phyloP scores from a whole-genome alignment of 768 basidiomycete genomes.

The Trichaptum fuscoviolaceum region DNA sequence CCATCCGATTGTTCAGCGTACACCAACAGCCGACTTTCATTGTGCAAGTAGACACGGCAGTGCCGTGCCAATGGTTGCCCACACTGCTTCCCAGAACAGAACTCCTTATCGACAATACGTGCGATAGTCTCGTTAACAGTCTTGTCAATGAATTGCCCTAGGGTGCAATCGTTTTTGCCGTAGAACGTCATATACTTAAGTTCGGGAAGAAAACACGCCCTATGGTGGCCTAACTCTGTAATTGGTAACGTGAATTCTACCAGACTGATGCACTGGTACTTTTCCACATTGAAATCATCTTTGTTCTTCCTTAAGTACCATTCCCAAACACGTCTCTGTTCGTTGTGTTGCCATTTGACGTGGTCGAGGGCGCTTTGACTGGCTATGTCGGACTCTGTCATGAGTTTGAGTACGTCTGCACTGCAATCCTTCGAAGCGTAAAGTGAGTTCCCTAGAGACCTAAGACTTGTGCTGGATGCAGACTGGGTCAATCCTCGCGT shows the following conservation, averaged over 20 bases:
- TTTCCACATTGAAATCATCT: conserved; percentile 86
- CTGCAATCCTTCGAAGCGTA: conserved; percentile 19
- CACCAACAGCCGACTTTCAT: conserved; percentile 74
- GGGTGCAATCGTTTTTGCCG: conserved; percentile 85
- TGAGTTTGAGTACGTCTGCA: conserved; percentile 40
- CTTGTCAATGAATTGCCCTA: conserved; percentile 90
- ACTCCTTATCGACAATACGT: conserved; percentile 67
- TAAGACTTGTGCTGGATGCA: conserved; percentile 22
- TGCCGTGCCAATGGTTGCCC: conserved; percentile 77
- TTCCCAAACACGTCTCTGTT: conserved; percentile 88
- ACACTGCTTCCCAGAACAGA: conserved; percentile 82
- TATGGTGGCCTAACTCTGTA: conserved; percentile 58
- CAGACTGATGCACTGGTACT: conserved; percentile 85
- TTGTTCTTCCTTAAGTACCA: conserved; percentile 88
- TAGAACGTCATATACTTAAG: conserved; percentile 82
- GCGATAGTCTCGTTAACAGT: conserved; percentile 62
- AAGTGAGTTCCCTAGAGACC: conserved; percentile 25
- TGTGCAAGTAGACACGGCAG: conserved; percentile 88
- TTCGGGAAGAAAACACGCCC: conserved; percentile 72
- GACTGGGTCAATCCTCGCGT: conserved; percentile 28
- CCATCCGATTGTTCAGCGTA: conserved; percentile 89
- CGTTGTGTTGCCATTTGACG: conserved; percentile 76
- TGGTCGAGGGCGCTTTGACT: conserved; percentile 67
- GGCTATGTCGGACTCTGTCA: conserved; percentile 63
- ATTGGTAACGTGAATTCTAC: conserved; percentile 78